Base-by-base conservation (phyloP, 192 early-diverging fungal species). In the Entomortierella parvispora region DNA sequence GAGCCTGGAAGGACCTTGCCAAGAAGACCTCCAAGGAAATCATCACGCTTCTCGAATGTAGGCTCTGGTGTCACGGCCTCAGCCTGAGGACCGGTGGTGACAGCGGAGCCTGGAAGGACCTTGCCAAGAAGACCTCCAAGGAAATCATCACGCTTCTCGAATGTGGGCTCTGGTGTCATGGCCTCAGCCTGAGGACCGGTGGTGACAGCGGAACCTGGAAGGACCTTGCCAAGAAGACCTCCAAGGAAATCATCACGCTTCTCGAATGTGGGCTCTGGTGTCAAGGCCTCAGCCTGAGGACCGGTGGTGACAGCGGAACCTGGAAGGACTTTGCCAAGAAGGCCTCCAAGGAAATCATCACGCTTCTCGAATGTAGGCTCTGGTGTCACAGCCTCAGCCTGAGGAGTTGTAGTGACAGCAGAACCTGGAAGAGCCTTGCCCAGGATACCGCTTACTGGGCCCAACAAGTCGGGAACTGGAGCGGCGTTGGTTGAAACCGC, bases 401-500 rank as follows among this genome's bases (percentile, higher is more conserved):
- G 47, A 49, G 15, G 18, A 49, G n/a, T n/a, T n/a, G n/a, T n/a
- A n/a, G n/a, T n/a, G n/a, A n/a, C n/a, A n/a, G n/a, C n/a, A n/a
- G n/a, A n/a, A n/a, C n/a, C n/a, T n/a, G n/a, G 37, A 40, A 40
- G 37, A 12, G 12, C 12, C 7, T 40, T 40, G 37, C 37, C 37
- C 37, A 40, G 12, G 12, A 5, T 12, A 40, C 12, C n/a, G n/a
- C n/a, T n/a, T n/a, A n/a, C n/a, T n/a, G n/a, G n/a, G n/a, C n/a
- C 37, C 37, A 40, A 12, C 7, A 42, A 42, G 0, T 20, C 37
- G 14, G 58, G 37, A 23, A 45, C 17, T 12, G 58, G 58, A 3
- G 58, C 58, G 3, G 58, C 58, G 40, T 12, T 29, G 18, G 40
- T 45, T 2, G 58, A 45, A 28, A 45, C 58, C 32, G 58, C 58